These are phyloP conservation scores for Emiliania huxleyi DNA, from an alignment of 78 protist genomes.

Conservation along the genomic window DNA sequence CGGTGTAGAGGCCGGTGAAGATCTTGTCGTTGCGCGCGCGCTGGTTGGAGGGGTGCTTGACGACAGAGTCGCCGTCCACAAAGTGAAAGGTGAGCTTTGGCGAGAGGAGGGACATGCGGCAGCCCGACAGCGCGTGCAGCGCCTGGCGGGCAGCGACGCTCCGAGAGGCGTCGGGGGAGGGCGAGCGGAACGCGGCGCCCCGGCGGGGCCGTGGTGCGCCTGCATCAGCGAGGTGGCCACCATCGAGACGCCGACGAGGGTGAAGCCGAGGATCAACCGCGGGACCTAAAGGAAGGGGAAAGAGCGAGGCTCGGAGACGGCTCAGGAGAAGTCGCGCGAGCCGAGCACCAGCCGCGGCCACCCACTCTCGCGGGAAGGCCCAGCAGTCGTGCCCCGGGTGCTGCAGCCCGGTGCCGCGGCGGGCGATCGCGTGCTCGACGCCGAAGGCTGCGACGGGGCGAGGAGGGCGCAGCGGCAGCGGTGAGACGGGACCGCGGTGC, in stretches of 20 bases:
- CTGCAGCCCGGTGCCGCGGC: not conserved
- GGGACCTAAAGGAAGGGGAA: no score
- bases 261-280: not conserved
- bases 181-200: no score
- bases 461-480: no score
- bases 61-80: slow-evolving; percentile 2
- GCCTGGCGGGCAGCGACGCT: no score
- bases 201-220: not conserved
- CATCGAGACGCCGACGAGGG: slow-evolving; percentile 9
- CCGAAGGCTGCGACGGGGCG: not conserved
- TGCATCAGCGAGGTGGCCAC: not conserved
- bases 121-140: not conserved
- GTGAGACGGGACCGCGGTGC: no score
- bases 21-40: slow-evolving; percentile 18
- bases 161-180: no score
- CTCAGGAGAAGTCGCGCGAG: no score
- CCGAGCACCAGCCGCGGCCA: not conserved
- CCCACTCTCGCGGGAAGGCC: slow-evolving; percentile 7
- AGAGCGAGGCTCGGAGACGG: no score
- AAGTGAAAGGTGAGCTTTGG: not conserved
- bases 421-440: not conserved
- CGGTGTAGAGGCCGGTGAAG: slow-evolving; percentile 11
- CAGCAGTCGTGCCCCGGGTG: slow-evolving; percentile 19
- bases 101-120: slow-evolving; percentile 7
- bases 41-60: slow-evolving; percentile 13